Conservation (phyloP, 345 rosid genomes). For the Corchorus capsularis region DNA sequence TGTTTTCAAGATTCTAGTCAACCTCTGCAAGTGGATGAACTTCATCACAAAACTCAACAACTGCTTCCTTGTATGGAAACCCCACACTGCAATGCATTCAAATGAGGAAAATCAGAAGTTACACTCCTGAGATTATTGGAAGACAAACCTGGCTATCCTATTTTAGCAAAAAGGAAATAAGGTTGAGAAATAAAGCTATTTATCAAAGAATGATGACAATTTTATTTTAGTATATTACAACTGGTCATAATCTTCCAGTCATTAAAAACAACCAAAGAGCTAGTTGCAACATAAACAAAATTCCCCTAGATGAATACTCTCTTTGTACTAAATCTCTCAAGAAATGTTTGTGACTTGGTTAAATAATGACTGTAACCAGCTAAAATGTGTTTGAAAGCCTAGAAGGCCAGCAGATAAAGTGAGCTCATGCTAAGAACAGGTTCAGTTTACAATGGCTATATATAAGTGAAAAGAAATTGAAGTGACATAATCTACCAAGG, state of each 20-base stretch:
- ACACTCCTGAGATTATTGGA: no score
- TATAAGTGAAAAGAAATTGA: background rate
- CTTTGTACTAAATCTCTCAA: background rate
- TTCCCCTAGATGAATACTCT: background rate
- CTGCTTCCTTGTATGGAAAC: constrained; percentile 54
- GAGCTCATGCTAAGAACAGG: background rate
- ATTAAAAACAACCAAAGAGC: background rate
- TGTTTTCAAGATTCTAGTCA: background rate
- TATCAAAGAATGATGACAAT: background rate
- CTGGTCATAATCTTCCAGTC: background rate
- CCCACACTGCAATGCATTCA: constrained; percentile 45
- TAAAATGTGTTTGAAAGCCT: background rate
- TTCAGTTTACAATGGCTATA: background rate
- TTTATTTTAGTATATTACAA: background rate
- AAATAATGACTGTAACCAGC: background rate
- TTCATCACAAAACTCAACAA: constrained; percentile 46
- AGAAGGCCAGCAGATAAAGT: background rate
- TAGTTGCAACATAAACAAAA: background rate
- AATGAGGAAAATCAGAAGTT: constrained; percentile 18
- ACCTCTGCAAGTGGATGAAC: constrained; percentile 55
- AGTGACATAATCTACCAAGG: background rate
- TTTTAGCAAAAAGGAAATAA: background rate
- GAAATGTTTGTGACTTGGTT: background rate
- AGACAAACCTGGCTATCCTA: background rate
- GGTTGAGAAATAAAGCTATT: background rate